Conservation (phyloP, 805 yeast genomes). For the Spathaspora girioi region DNA sequence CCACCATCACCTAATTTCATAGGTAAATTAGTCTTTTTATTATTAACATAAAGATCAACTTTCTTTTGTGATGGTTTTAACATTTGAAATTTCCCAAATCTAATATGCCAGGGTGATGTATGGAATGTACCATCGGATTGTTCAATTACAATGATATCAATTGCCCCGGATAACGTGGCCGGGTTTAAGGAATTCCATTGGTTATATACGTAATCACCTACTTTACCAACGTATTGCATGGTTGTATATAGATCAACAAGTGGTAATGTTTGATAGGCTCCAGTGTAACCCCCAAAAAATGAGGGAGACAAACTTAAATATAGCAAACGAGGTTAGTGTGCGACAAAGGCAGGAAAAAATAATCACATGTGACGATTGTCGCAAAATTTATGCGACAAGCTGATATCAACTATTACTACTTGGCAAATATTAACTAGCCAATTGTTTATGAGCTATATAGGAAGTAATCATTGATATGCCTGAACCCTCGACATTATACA, state of each 20-base stretch:
- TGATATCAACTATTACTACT: no score
- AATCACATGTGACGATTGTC: no score
- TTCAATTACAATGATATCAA: slow-evolving; percentile 92
- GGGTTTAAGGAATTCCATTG: slow-evolving; percentile 98
- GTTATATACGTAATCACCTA: slow-evolving; percentile 90
- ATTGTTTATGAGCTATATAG: no score
- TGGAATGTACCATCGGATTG: slow-evolving; percentile 76
- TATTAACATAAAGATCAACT: slow-evolving; percentile 86
- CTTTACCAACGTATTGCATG: slow-evolving; percentile 97
- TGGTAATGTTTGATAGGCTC: not conserved
- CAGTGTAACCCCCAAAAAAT: no score
- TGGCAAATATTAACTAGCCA: no score
- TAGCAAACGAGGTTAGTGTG: no score
- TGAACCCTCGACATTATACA: no score
- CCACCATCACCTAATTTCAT: slow-evolving; percentile 98
- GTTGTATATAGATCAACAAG: not conserved
- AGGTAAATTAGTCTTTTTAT: slow-evolving; percentile 72
- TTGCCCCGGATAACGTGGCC: slow-evolving; percentile 93
- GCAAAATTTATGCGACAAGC: no score
- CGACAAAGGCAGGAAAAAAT: no score
- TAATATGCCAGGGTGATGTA: slow-evolving; percentile 94
- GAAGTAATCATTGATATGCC: no score
- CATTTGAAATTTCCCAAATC: slow-evolving; percentile 92
- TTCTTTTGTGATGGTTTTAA: slow-evolving; percentile 93
- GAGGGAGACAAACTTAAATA: no score